These are phyloP conservation scores for Solanum megistacrolobum DNA, from an alignment of 257 asterid species.

Conservation along the genomic window DNA sequence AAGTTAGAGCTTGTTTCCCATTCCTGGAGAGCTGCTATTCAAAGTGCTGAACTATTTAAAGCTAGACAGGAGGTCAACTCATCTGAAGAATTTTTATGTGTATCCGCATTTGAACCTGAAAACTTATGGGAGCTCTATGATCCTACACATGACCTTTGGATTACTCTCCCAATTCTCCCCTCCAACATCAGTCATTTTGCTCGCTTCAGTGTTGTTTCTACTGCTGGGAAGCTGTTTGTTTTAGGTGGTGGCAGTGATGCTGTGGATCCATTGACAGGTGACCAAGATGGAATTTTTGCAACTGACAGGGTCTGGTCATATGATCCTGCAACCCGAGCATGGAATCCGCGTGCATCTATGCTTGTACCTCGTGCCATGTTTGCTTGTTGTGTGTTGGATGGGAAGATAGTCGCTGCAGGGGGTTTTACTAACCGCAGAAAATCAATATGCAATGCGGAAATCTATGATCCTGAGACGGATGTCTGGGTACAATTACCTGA, in stretches of 20 bases:
- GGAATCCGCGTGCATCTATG: conserved; percentile 75
- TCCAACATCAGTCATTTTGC: conserved; percentile 81
- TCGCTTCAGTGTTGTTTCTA: conserved; percentile 79
- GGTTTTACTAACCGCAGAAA: conserved; percentile 87
- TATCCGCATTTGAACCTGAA: conserved; percentile 87
- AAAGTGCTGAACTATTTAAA: conserved; percentile 64
- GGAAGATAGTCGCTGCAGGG: conserved; percentile 84
- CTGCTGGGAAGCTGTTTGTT: conserved; percentile 78
- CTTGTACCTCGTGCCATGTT: conserved; percentile 92
- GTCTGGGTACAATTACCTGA: conserved; percentile 67
- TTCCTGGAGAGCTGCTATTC: conserved; percentile 76
- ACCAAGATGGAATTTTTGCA: conserved; percentile 93
- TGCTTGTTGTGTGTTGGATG: conserved; percentile 85
- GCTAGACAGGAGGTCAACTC: conserved; percentile 80
- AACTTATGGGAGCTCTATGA: conserved; percentile 96
- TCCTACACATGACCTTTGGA: conserved; percentile 75
- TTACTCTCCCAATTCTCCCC: conserved; percentile 79
- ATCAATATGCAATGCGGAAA: conserved; percentile 81
- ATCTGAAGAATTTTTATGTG: conserved; percentile 72
- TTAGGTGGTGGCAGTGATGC: conserved; percentile 97
- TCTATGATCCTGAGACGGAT: conserved; percentile 77
- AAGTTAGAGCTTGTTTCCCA: conserved; percentile 69
- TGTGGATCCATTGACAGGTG: conserved; percentile 91
- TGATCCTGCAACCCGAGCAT: conserved; percentile 49
- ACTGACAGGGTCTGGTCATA: conserved; percentile 92